Conservation (phyloP, 306 rosid species). For the Quercus berberidifolia region DNA sequence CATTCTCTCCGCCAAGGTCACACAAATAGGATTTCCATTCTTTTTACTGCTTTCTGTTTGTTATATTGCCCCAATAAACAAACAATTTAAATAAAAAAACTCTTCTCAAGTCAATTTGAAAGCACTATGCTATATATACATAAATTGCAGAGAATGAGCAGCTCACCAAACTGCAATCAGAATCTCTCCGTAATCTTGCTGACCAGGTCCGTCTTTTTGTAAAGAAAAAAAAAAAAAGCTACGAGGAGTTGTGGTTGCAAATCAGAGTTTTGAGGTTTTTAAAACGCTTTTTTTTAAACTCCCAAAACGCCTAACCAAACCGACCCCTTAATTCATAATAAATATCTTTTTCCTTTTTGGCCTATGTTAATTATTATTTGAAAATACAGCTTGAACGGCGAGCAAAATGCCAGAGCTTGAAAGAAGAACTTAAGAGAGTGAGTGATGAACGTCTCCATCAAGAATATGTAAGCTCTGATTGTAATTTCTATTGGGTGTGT, state of each 20-base stretch:
- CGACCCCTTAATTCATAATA: too few species aligned
- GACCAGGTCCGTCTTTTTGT: slow-evolving; percentile 37
- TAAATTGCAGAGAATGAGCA: slow-evolving; percentile 54
- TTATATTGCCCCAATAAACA: not conserved
- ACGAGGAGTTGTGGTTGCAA: too few species aligned
- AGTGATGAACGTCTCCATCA: slow-evolving; percentile 31
- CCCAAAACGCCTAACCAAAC: fast-evolving
- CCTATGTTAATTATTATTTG: not conserved
- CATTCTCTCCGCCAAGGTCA: slow-evolving; percentile 9
- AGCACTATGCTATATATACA: not conserved
- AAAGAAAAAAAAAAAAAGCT: not conserved
- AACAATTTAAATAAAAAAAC: not conserved
- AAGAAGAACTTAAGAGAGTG: slow-evolving; percentile 46
- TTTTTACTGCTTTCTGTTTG: not conserved
- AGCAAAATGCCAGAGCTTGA: slow-evolving; percentile 43
- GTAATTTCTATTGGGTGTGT: not conserved
- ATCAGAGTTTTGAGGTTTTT: too few species aligned
- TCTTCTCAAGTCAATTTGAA: not conserved
- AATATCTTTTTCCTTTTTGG: too few species aligned
- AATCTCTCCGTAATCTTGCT: slow-evolving; percentile 46
- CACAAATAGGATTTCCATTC: slow-evolving; percentile 35
- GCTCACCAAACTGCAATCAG: slow-evolving; percentile 44
- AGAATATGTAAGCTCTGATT: slow-evolving; percentile 30
- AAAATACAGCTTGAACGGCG: slow-evolving; percentile 53
- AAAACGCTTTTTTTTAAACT: too few species aligned